Conservation (phyloP, 2,329 filamentous ascomycete genomes). For the Sporothrix inflata region DNA sequence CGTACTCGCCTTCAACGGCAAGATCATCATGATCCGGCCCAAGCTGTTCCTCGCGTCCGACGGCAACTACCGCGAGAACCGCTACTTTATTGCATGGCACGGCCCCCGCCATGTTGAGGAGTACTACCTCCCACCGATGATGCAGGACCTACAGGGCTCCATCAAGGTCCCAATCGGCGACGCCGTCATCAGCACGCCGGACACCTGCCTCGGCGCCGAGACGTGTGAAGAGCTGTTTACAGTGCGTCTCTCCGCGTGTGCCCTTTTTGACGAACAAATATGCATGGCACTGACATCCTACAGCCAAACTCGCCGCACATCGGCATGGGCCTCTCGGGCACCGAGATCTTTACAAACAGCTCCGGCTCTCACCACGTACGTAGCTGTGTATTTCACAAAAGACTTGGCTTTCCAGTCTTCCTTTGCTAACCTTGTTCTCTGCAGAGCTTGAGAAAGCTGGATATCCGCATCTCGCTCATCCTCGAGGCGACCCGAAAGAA, state of each 20-base stretch:
- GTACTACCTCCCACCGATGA: conserved; percentile 64
- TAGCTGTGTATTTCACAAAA: neutral
- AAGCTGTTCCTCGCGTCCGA: conserved; percentile 56
- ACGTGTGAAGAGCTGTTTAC: conserved; percentile 39
- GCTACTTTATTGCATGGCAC: conserved; percentile 66
- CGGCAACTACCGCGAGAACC: conserved; percentile 64
- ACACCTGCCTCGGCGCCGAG: conserved; percentile 61
- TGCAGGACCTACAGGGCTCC: conserved; percentile 55
- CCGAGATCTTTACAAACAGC: conserved; percentile 73
- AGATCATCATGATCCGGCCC: conserved; percentile 71
- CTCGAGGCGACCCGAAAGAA: conserved; percentile 61
- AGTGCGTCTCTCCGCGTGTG: neutral
- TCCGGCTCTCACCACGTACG: conserved; percentile 61
- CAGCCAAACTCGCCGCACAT: conserved; percentile 52
- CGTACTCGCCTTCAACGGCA: conserved; percentile 65
- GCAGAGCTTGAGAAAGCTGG: conserved; percentile 59
- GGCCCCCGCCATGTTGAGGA: conserved; percentile 62
- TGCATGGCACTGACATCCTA: neutral
- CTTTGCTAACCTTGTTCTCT: neutral
- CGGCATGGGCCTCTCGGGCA: conserved; percentile 67
- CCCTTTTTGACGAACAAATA: neutral
- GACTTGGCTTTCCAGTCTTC: neutral
- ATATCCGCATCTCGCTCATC: conserved; percentile 66
- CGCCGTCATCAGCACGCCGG: conserved; percentile 60
- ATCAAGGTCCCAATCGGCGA: conserved; percentile 67